phyloP scores from a whole-genome alignment of 805 yeast species.

The Sporopachydermia lactativora region DNA sequence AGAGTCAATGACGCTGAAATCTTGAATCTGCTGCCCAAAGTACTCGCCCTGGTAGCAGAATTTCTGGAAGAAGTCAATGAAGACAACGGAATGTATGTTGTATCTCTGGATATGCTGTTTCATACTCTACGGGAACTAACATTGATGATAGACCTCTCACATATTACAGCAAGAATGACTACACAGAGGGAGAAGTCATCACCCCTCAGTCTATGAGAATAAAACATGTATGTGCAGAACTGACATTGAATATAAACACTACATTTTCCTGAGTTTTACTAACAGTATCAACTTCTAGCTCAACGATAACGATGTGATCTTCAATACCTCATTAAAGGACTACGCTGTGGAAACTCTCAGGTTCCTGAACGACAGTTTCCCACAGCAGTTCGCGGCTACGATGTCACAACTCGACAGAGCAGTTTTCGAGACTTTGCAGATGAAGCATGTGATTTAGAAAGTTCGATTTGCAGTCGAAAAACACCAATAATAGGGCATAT shows the following conservation, averaged over 20 bases:
- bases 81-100: constrained; percentile 23
- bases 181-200: background rate
- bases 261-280: no score
- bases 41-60: constrained; percentile 31
- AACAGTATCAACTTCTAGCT: background rate
- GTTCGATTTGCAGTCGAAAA: no score
- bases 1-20: constrained; percentile 22
- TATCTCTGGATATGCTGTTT: background rate
- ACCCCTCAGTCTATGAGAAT: background rate
- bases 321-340: background rate
- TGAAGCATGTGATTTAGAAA: background rate
- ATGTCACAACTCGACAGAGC: background rate
- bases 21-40: constrained; percentile 17
- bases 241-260: no score
- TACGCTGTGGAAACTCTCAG: background rate
- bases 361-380: background rate
- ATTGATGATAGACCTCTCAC: background rate
- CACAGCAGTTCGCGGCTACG: background rate
- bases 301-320: background rate
- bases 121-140: background rate
- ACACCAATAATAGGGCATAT: no score
- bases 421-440: background rate
- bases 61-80: constrained; percentile 71
- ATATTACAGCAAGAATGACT: background rate
- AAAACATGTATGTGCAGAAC: background rate